Evolutionary conservation across 2,329 filamentous ascomycete genomes (phyloP).

Genomic region (Aspergillus ruber): DNA sequence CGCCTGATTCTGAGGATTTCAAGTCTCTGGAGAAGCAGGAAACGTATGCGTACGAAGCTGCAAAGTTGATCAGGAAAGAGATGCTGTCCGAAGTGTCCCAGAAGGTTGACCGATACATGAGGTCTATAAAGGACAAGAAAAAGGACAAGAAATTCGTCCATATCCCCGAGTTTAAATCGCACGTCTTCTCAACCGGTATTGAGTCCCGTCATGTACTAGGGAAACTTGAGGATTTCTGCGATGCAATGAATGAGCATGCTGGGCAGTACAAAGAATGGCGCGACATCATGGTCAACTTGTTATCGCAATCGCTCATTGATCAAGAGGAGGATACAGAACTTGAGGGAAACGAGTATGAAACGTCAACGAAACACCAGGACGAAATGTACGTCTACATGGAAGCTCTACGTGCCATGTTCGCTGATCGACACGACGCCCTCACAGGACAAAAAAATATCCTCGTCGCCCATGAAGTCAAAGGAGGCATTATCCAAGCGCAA

Average conservation of each 20-base stretch:
- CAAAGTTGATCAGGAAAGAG: slow-evolving; percentile 71
- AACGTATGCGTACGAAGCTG: slow-evolving; percentile 65
- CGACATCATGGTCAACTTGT: slow-evolving; percentile 61
- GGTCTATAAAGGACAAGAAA: slow-evolving; percentile 50
- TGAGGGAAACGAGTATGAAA: slow-evolving; percentile 84
- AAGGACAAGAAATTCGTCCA: slow-evolving; percentile 52
- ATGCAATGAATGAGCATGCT: slow-evolving; percentile 65
- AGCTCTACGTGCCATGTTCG: slow-evolving; percentile 65
- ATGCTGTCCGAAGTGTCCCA: slow-evolving; percentile 56
- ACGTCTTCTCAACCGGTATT: slow-evolving; percentile 57
- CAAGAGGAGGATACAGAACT: slow-evolving; percentile 68
- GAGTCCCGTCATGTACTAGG: slow-evolving; percentile 64
- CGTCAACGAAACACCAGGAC: slow-evolving; percentile 81
- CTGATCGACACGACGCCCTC: slow-evolving; percentile 70
- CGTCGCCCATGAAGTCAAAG: slow-evolving; percentile 64
- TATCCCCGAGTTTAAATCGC: slow-evolving; percentile 55
- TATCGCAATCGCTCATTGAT: slow-evolving; percentile 72
- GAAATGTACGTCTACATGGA: slow-evolving; percentile 83
- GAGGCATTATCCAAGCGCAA: slow-evolving; percentile 55
- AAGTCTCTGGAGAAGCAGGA: slow-evolving; percentile 63
- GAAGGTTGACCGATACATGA: slow-evolving; percentile 61
- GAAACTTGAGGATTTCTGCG: slow-evolving; percentile 58
- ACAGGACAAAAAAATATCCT: slow-evolving; percentile 72
- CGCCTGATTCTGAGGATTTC: slow-evolving; percentile 62
- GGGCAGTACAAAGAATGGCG: slow-evolving; percentile 68